Conservation (phyloP, 768 basidiomycete genomes). For the Zangia roseola region DNA sequence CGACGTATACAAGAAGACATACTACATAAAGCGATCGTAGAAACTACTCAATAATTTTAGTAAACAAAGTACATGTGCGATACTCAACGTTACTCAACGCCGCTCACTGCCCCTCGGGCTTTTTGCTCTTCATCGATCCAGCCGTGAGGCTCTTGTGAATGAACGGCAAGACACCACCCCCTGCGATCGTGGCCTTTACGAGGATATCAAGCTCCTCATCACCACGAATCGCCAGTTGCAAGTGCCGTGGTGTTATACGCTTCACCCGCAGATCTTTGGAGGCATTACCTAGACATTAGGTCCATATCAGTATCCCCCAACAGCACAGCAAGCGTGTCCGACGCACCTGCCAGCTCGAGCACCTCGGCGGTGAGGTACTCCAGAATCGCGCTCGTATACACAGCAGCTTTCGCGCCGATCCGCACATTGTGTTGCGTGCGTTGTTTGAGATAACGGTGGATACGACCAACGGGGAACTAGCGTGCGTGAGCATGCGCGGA, state of each 20-base stretch:
- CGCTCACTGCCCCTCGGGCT: slow-evolving; percentile 37
- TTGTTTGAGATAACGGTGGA: slow-evolving; percentile 92
- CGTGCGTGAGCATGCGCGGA: neutral
- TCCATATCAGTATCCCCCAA: neutral
- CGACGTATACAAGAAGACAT: slow-evolving; percentile 11
- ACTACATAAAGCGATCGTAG: slow-evolving; percentile 10
- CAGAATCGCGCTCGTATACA: slow-evolving; percentile 93
- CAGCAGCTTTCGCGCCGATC: slow-evolving; percentile 96
- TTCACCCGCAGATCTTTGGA: slow-evolving; percentile 97
- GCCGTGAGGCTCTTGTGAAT: slow-evolving; percentile 81
- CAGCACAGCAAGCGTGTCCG: neutral
- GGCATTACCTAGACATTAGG: slow-evolving; percentile 68
- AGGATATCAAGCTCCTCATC: slow-evolving; percentile 97
- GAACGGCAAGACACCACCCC: slow-evolving; percentile 84
- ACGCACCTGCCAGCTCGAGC: slow-evolving; percentile 87
- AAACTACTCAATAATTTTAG: slow-evolving; percentile 20
- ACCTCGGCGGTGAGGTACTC: slow-evolving; percentile 98
- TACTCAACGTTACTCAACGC: neutral
- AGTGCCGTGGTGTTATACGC: slow-evolving; percentile 93
- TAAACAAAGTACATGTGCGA: neutral
- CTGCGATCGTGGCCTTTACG: slow-evolving; percentile 91
- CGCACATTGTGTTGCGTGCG: slow-evolving; percentile 92
- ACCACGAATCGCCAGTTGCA: slow-evolving; percentile 94
- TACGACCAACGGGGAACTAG: slow-evolving; percentile 96
- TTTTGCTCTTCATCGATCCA: slow-evolving; percentile 46